Evolutionary conservation across 75 land plant species (phyloP), one percentile per base, ranked within the genome.

Genomic region (Larix kaempferi): DNA sequence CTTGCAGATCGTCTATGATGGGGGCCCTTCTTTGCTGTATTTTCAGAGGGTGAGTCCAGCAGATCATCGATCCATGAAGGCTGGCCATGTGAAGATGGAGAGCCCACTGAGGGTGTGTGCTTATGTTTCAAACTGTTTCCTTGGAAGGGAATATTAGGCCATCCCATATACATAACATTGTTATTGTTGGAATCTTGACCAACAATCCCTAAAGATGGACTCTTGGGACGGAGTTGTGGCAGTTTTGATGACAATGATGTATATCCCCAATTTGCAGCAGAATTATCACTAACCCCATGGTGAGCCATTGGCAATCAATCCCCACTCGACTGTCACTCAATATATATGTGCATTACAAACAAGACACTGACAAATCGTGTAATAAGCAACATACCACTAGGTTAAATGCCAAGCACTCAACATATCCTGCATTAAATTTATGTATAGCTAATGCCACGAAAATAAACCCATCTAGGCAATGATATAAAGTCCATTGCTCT

Each of bases 1-100:
- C 95, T 96, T 2, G 87, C 83, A n/a, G 96, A 90, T 14, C 98
- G 77, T 52, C 95, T 89, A 79, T 96, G 99, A 1, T 69, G 72
- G 56, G 89, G 33, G 33, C 91, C 78, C 25, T 91, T 88, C 15
- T 76, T 76, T 55, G 79, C 75, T 39, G 72, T 49, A 19, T n/a
- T 69, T 44, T 69, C 72, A 35, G 89, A 67, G 25, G 91, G 79
- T 79, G 83, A 85, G 76, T 88, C 88, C 67, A 86, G 83, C 76
- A 86, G 88, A 52, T 88, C 90, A 76, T 88, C 92, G 13, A 84
- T 83, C 90, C 92, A 90, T 0, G 84, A 78, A 14, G 80, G 77
- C 26, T 71, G 81, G 44, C 78, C 73, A 8, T 69, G 69, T 39
- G 60, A 72, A 19, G 77, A 63, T 41, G 33, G 66, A 69, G 39